phyloP scores from a whole-genome alignment of 2,329 filamentous ascomycete genomes.

The Paecilomyces niveus region DNA sequence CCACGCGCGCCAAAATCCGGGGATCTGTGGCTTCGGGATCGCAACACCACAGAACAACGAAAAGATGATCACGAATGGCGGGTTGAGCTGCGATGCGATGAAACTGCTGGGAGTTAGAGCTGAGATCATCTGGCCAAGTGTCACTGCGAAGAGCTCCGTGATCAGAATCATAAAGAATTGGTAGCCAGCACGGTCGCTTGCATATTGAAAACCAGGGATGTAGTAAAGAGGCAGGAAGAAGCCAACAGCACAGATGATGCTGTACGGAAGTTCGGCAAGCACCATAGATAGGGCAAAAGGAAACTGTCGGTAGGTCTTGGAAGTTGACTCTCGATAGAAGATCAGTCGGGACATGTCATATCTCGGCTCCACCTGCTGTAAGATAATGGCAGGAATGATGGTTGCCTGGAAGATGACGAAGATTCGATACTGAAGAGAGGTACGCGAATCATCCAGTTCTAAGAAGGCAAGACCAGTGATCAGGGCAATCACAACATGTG shows the following conservation, averaged over 20 bases:
- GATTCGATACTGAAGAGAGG: constrained; percentile 74
- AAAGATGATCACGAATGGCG: constrained; percentile 76
- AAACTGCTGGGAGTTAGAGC: constrained; percentile 72
- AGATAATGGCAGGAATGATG: constrained; percentile 73
- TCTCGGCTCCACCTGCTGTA: constrained; percentile 77
- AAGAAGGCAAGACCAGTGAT: constrained; percentile 75
- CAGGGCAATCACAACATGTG: constrained; percentile 70
- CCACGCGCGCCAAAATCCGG: constrained; percentile 71
- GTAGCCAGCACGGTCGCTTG: constrained; percentile 64
- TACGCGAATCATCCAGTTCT: constrained; percentile 65
- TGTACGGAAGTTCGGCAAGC: constrained; percentile 80
- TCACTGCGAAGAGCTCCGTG: constrained; percentile 78
- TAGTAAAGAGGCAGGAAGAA: constrained; percentile 85
- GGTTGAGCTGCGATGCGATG: constrained; percentile 72
- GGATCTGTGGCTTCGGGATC: constrained; percentile 70
- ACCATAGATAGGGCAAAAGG: constrained; percentile 73
- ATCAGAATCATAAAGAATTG: constrained; percentile 80
- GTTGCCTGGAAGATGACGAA: constrained; percentile 87
- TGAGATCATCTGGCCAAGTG: constrained; percentile 67
- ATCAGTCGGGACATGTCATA: constrained; percentile 73
- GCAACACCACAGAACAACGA: constrained; percentile 83
- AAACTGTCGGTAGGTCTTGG: constrained; percentile 77
- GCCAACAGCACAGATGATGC: constrained; percentile 66
- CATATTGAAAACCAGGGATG: constrained; percentile 65
- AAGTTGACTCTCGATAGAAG: constrained; percentile 77